phyloP scores from a whole-genome alignment of 257 asterid species.

The Coffea eugenioides region DNA sequence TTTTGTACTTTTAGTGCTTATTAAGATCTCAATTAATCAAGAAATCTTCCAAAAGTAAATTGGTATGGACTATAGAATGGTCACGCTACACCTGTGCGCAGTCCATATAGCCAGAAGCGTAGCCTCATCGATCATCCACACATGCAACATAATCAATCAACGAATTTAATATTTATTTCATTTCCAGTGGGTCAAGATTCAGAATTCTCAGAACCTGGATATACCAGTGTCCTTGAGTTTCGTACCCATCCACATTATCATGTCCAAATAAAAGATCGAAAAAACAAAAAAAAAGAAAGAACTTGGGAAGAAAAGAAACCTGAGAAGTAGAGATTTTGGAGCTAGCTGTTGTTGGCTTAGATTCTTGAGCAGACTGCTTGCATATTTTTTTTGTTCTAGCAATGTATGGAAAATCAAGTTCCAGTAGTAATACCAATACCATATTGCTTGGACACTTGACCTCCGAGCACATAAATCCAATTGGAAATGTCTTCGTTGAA shows the following conservation, averaged over 20 bases:
- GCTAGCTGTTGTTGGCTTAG: not conserved
- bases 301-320: not conserved
- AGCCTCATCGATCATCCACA: no score
- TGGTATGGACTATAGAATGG: no score
- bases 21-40: no score
- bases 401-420: not conserved
- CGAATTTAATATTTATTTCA: no score
- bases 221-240: not conserved
- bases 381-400: not conserved
- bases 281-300: not conserved
- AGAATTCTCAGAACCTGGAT: no score
- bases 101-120: no score
- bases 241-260: not conserved
- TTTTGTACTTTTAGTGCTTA: no score
- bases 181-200: no score
- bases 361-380: not conserved
- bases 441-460: not conserved
- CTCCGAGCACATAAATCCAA: slow-evolving; percentile 2
- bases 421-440: not conserved
- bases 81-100: no score
- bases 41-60: no score
- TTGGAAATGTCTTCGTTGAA: slow-evolving; percentile 19
- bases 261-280: not conserved
- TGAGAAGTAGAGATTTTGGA: not conserved
- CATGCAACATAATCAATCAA: no score